Evolutionary conservation across 2,329 filamentous ascomycete genomes (phyloP), one percentile per base, ranked within the genome.

Genomic region (Beauveria varroae): DNA sequence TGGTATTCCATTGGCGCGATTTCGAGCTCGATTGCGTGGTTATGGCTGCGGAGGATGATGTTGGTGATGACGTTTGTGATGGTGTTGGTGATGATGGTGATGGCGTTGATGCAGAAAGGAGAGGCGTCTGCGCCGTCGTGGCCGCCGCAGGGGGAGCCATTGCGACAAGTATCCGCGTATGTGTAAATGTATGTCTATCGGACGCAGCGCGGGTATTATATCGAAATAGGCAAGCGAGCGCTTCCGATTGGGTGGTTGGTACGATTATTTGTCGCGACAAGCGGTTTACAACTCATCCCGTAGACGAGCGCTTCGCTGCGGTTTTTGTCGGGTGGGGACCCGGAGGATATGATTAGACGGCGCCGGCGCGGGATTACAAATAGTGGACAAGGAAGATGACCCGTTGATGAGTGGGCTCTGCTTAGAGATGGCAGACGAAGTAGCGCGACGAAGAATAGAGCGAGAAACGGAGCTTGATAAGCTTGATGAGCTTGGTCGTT

Each of bases 1-100:
- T 83, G 26, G 90, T 93, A 73, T 96, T 96, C 89, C 90, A 93
- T 74, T 64, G 59, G 10, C 57, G 53, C 1, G 37, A 2, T 44
- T 50, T 49, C 4, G 34, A 22, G 16, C 9, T 50, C 6, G 56
- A 30, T 51, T 58, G 46, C 26, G 44, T n/a, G 3, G 26, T 28
- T 10, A 16, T 20, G 6, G 30, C 10, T 18, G 55, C 7, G 22
- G 40, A 7, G 5, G 41, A 12, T 14, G 24, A 41, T 26, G 34
- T n/a, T 22, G 51, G 12, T 14, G 55, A 12, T 14, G 44, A 7
- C n/a, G 53, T 22, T 44, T 18, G 24, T 24, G 54, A 7, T n/a
- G 43, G 2, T 10, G 49, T 30, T 12, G 47, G 6, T 34, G 49
- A 34, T 34, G 49, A 1, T 34, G 49, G 1, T 14, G 18, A 12